Conservation (phyloP, 2,329 filamentous ascomycete genomes). For the Aspergillus tamarii region DNA sequence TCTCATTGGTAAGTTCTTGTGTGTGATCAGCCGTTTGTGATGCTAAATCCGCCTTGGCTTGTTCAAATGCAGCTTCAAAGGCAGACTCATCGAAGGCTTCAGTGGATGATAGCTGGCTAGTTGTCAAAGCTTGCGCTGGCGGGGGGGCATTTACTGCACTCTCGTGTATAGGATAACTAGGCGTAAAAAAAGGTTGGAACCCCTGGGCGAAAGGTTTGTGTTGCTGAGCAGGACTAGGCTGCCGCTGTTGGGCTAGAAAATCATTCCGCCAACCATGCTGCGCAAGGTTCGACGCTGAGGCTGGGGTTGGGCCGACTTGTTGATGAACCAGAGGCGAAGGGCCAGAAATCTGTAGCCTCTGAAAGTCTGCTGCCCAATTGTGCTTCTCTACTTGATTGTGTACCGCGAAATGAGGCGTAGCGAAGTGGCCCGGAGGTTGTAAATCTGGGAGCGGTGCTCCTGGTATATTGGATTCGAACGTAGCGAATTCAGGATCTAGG, state of each 20-base stretch:
- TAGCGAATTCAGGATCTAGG: slow-evolving; percentile 69
- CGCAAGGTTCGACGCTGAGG: slow-evolving; percentile 32
- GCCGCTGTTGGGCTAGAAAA: slow-evolving; percentile 52
- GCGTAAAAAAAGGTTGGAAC: slow-evolving; percentile 36
- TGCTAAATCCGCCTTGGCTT: slow-evolving; percentile 43
- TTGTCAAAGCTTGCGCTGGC: slow-evolving; percentile 28
- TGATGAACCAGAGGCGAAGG: slow-evolving; percentile 50
- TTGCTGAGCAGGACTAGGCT: slow-evolving; percentile 27
- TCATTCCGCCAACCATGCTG: slow-evolving; percentile 63
- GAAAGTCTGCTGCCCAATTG: slow-evolving; percentile 52
- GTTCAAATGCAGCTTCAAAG: slow-evolving; percentile 50
- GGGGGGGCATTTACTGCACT: slow-evolving; percentile 25
- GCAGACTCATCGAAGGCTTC: slow-evolving; percentile 49
- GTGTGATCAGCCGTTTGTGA: slow-evolving; percentile 25
- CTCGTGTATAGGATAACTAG: slow-evolving; percentile 29
- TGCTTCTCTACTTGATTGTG: slow-evolving; percentile 26
- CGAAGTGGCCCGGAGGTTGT: slow-evolving; percentile 39
- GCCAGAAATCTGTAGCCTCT: slow-evolving; percentile 46
- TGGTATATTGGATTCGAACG: slow-evolving; percentile 58
- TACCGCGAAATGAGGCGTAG: slow-evolving; percentile 30
- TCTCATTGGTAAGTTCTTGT: slow-evolving; percentile 19
- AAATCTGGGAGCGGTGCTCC: slow-evolving; percentile 39
- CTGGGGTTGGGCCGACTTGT: slow-evolving; percentile 48
- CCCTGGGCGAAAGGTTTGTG: slow-evolving; percentile 23
- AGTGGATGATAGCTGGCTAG: slow-evolving; percentile 26